These are phyloP conservation scores for Cercospora sp. DNA, from an alignment of 2,329 filamentous ascomycete genomes.

Conservation along the genomic window DNA sequence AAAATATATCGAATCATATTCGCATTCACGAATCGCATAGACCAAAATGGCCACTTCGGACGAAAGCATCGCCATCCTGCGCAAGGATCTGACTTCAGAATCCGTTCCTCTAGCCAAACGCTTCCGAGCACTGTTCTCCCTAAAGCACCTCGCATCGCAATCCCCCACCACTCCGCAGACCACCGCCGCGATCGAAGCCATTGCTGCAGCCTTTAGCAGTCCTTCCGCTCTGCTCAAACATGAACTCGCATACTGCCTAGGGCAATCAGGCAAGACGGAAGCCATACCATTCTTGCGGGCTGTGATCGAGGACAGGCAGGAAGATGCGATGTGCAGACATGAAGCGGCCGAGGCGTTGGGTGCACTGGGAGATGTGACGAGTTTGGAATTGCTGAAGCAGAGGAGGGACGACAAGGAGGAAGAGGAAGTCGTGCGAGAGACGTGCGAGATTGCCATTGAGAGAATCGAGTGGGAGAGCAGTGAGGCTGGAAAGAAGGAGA, in stretches of 20 bases:
- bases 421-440: slow-evolving; percentile 81
- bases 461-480: slow-evolving; percentile 92
- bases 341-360: slow-evolving; percentile 95
- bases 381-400: slow-evolving; percentile 70
- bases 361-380: slow-evolving; percentile 73
- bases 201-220: slow-evolving; percentile 81
- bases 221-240: slow-evolving; percentile 91
- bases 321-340: slow-evolving; percentile 94
- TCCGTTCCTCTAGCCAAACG: slow-evolving; percentile 78
- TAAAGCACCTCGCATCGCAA: slow-evolving; percentile 85
- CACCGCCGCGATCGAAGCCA: slow-evolving; percentile 70
- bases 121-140: slow-evolving; percentile 94
- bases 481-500: slow-evolving; percentile 68
- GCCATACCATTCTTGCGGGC: slow-evolving; percentile 70
- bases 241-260: slow-evolving; percentile 94
- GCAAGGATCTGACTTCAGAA: slow-evolving; percentile 78
- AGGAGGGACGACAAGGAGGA: slow-evolving; percentile 76
- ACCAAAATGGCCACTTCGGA: slow-evolving; percentile 14
- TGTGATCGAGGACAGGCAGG: slow-evolving; percentile 73
- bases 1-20: not conserved
- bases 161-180: slow-evolving; percentile 57
- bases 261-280: slow-evolving; percentile 77
- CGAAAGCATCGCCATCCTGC: slow-evolving; percentile 62
- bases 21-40: not conserved
- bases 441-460: slow-evolving; percentile 93